phyloP scores from a whole-genome alignment of 2,329 filamentous ascomycete genomes.

The Ophiostoma ulmi region DNA sequence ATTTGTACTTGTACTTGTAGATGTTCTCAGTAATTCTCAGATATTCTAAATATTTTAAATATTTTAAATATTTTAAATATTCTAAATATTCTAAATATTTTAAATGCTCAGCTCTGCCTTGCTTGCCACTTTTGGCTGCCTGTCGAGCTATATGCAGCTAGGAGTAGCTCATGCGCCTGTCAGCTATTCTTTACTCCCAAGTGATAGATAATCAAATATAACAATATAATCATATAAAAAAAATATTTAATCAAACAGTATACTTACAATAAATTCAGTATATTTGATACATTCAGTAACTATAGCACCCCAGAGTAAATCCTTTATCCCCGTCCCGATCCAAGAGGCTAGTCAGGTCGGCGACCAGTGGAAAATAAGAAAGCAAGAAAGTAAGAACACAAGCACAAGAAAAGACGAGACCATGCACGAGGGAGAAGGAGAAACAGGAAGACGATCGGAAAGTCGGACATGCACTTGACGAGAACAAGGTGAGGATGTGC shows the following conservation, averaged over 20 bases:
- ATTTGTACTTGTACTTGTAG: neutral
- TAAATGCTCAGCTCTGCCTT: neutral
- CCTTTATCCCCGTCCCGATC: neutral
- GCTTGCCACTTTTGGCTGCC: neutral
- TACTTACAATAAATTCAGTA: too few relatives aligned
- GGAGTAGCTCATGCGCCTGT: neutral
- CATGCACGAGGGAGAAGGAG: neutral
- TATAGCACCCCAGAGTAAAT: constrained; percentile 2
- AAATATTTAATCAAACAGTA: neutral
- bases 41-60: too few relatives aligned
- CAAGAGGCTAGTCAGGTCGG: neutral
- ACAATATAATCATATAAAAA: neutral
- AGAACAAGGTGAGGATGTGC: neutral
- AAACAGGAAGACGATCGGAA: neutral
- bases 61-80: neutral
- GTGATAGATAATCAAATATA: neutral
- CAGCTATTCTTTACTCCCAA: neutral
- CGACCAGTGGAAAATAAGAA: constrained; percentile 4
- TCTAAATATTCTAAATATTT: too few relatives aligned
- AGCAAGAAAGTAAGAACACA: neutral
- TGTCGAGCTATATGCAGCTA: neutral
- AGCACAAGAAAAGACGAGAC: neutral
- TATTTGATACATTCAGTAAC: too few relatives aligned
- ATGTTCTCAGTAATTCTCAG: too few relatives aligned
- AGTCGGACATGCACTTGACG: neutral